Percentiles rank a stretch among this genome's conserved stretches.
phyloP scores from a whole-genome alignment of 495 filamentous ascomycete genomes.

The Penicillium soppii region DNA sequence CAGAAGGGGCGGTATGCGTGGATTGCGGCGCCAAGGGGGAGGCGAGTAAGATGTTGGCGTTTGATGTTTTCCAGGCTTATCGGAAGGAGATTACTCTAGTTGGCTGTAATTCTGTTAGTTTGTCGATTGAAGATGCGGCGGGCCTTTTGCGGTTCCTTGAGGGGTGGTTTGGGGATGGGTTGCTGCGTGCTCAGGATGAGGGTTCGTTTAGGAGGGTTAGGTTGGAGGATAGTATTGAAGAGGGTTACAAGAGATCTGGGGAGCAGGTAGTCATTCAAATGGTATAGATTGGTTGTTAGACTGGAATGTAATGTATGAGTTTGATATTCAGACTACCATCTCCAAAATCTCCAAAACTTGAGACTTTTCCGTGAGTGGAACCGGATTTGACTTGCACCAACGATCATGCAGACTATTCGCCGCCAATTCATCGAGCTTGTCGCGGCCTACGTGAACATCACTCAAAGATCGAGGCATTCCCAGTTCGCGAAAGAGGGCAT shows the following conservation, averaged over 20 bases:
- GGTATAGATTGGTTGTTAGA: background rate
- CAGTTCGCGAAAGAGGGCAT: slow-evolving; percentile 53
- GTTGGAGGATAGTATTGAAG: slow-evolving; percentile 12
- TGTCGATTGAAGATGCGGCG: slow-evolving; percentile 10
- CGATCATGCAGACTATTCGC: slow-evolving; percentile 52
- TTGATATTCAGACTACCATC: slow-evolving; percentile 32
- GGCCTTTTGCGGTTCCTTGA: slow-evolving; percentile 8
- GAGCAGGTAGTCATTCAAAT: slow-evolving; percentile 17
- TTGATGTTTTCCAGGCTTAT: slow-evolving; percentile 21
- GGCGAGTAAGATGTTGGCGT: slow-evolving; percentile 6
- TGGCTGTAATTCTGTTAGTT: slow-evolving; percentile 17
- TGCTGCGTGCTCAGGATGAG: slow-evolving; percentile 12
- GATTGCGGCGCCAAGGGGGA: slow-evolving; percentile 20
- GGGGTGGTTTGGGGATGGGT: slow-evolving; percentile 13
- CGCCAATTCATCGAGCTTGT: slow-evolving; percentile 52
- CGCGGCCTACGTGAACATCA: slow-evolving; percentile 54
- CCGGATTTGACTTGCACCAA: slow-evolving; percentile 50
- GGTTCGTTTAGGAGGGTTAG: slow-evolving; percentile 4
- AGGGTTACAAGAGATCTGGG: slow-evolving; percentile 10
- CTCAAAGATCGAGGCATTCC: slow-evolving; percentile 55
- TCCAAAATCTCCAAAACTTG: slow-evolving; percentile 59
- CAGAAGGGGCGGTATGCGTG: slow-evolving; percentile 16
- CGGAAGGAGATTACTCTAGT: slow-evolving; percentile 17
- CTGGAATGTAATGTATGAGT: background rate
- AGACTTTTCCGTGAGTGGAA: slow-evolving; percentile 45